These are phyloP conservation scores for Zygotorulaspora danielsina DNA, from an alignment of 805 yeast species.

Conservation along the genomic window DNA sequence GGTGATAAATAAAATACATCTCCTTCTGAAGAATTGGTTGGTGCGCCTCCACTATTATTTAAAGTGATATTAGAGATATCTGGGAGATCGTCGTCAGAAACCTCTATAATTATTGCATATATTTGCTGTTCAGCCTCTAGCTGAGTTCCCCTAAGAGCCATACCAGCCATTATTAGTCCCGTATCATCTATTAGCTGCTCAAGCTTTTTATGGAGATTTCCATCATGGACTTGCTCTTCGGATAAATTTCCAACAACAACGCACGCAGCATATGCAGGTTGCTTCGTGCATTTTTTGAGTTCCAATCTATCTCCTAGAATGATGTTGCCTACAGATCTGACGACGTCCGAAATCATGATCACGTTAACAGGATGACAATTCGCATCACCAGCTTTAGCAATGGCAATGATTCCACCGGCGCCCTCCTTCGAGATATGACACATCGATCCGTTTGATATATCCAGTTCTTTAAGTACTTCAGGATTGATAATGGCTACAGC, in stretches of 20 bases:
- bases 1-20: conserved; percentile 41
- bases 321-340: conserved; percentile 42
- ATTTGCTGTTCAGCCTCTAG: conserved; percentile 12
- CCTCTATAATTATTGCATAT: conserved; percentile 25
- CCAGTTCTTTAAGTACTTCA: conserved; percentile 45
- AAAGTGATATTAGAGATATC: conserved; percentile 40
- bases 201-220: conserved; percentile 32
- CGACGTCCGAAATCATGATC: conserved; percentile 45
- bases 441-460: conserved; percentile 43
- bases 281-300: conserved; percentile 43
- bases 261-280: conserved; percentile 45
- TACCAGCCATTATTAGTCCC: conserved; percentile 61
- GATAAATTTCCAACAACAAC: conserved; percentile 35
- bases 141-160: conserved; percentile 33
- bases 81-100: conserved; percentile 36
- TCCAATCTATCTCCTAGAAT: conserved; percentile 49
- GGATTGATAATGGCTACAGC: conserved; percentile 42
- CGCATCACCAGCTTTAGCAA: conserved; percentile 39
- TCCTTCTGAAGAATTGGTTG: conserved; percentile 11
- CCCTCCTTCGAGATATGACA: conserved; percentile 45
- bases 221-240: conserved; percentile 21
- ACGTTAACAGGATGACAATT: conserved; percentile 36
- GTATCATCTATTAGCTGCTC: conserved; percentile 46
- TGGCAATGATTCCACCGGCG: conserved; percentile 44
- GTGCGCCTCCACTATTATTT: too few relatives aligned